Conservation (phyloP, 2,329 filamentous ascomycete genomes). For the Neofusicoccum sp. region DNA sequence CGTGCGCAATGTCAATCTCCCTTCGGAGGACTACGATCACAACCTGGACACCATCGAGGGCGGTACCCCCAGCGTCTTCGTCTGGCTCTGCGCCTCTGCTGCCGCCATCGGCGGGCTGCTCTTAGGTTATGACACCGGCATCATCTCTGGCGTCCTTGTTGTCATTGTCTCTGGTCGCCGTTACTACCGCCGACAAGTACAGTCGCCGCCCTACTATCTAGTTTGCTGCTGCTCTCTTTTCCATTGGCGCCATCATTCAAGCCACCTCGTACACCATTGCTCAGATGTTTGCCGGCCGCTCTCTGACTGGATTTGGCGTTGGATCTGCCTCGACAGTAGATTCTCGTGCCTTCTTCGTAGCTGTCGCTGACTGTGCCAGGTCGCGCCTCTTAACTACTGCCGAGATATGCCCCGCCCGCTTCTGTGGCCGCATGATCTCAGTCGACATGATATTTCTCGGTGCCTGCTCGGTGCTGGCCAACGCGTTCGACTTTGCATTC, state of each 20-base stretch:
- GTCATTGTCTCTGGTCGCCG: slow-evolving; percentile 36
- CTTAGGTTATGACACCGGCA: slow-evolving; percentile 35
- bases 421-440: slow-evolving; percentile 39
- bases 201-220: slow-evolving; percentile 33
- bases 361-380: slow-evolving; percentile 19
- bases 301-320: slow-evolving; percentile 31
- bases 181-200: slow-evolving; percentile 34
- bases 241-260: slow-evolving; percentile 30
- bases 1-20: neutral
- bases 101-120: slow-evolving; percentile 23
- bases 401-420: slow-evolving; percentile 27
- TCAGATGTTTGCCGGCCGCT: slow-evolving; percentile 30
- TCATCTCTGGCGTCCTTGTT: slow-evolving; percentile 39
- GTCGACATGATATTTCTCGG: slow-evolving; percentile 38
- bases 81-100: slow-evolving; percentile 20
- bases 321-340: slow-evolving; percentile 32
- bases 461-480: slow-evolving; percentile 33
- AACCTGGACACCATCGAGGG: slow-evolving; percentile 21
- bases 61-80: slow-evolving; percentile 19
- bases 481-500: slow-evolving; percentile 34
- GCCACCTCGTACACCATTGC: slow-evolving; percentile 28
- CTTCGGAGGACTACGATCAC: neutral
- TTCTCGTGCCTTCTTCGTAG: slow-evolving; percentile 33
- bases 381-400: slow-evolving; percentile 30
- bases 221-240: slow-evolving; percentile 21